Base-by-base conservation (phyloP, 768 basidiomycete species). In the Suillus brevipes region DNA sequence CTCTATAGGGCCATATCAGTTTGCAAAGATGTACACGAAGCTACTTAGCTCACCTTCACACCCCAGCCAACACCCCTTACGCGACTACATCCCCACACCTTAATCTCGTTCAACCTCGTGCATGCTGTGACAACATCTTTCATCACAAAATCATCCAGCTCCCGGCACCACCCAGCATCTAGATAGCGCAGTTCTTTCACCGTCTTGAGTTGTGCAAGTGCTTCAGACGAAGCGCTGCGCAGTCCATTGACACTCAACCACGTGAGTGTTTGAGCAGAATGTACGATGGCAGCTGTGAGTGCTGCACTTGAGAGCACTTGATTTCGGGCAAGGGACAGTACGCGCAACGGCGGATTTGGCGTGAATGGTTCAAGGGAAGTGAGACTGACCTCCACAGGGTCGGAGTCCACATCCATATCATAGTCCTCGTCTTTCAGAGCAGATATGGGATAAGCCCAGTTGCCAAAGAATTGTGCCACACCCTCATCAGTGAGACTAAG, bases 111-210 rank as follows among this genome's bases (percentile, higher is more conserved):
- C 25, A 89, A 64, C 28, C 76, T 71, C 0, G 71, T 60, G 61
- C 84, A 83, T 1, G 72, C 76, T 14, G 84, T 80, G 50, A 95
- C 70, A 68, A 95, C 78, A 16, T 79, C 84, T 75, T 92, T 89
- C 67, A 98, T 78, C 4, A 90, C 82, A 71, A 91, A 95, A 75
- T 99, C 91, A 65, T 95, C 90, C 47, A 92, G 82, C 25, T 85
- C 83, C 57, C 96, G 80, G 70, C 95, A 95, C 85, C 91, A 99
- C 1, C 95, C 90, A 3, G 95, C 76, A 71, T 99, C 92, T 47
- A 98, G 66, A 72, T 79, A 82, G 69, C 73, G 77, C 72, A 97
- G 66, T 42, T 82, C 77, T 3, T 68, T 71, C 18, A 75, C 80
- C 12, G 43, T 74, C 78, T 73, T 72, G 50, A 75, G 73, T 28